Percentiles rank a stretch among this genome's conserved stretches.
Evolutionary conservation across 2,329 filamentous ascomycete species (phyloP).

Genomic region (Botryosphaeria dothidea): DNA sequence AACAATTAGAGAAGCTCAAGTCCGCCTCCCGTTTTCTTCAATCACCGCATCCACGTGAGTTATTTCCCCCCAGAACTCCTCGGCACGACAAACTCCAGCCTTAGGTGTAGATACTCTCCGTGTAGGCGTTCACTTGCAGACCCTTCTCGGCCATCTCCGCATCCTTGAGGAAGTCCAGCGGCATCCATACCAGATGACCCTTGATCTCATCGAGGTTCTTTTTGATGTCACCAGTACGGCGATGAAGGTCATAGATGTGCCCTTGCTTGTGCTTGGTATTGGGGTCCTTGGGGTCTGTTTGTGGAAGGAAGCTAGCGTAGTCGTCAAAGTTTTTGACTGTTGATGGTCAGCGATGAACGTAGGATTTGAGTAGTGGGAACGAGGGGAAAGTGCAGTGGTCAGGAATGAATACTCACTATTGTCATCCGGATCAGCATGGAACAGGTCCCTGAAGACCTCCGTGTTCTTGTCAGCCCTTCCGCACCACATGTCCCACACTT

Average conservation of each 20-base stretch:
- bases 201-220: constrained; percentile 75
- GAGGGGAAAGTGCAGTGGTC: not conserved
- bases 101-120: constrained; percentile 81
- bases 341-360: constrained; percentile 37
- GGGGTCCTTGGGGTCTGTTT: constrained; percentile 49
- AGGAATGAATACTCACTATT: constrained; percentile 52
- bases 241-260: constrained; percentile 79
- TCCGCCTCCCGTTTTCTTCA: not conserved
- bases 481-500: constrained; percentile 68
- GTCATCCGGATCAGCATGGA: constrained; percentile 88
- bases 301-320: constrained; percentile 75
- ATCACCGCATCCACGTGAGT: not conserved
- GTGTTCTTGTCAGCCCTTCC: constrained; percentile 70
- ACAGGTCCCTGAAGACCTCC: constrained; percentile 72
- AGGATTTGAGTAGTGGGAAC: not conserved
- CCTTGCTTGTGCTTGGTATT: constrained; percentile 69
- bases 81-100: not conserved
- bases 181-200: constrained; percentile 94
- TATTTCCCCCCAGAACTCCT: no score
- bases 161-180: constrained; percentile 80
- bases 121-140: constrained; percentile 80
- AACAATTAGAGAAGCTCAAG: not conserved
- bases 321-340: constrained; percentile 79
- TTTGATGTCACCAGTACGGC: constrained; percentile 65
- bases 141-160: constrained; percentile 89